Evolutionary conservation across 371 early-diverging fungal genomes (phyloP), one percentile per base, ranked within the genome.

Genomic region (Chytridiales sp.): DNA sequence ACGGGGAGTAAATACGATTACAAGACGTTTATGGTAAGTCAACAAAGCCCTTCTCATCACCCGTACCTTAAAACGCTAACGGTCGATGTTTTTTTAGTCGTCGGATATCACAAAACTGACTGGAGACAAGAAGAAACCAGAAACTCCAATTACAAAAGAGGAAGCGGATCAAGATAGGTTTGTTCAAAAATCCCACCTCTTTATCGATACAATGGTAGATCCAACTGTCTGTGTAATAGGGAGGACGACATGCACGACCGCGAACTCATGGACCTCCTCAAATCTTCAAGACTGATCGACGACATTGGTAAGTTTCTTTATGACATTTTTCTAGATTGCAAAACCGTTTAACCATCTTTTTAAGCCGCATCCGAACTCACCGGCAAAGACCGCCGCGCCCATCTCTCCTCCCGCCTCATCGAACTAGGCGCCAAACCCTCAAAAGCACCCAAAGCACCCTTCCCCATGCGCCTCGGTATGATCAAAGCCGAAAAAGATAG

Each of bases 381-480:
- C 13, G 84, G 81, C 17, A 70, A 69, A 51, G 80, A 81, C 55
- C 65, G 81, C 9, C 71, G 74, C 39, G 69, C 65, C 36, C 66
- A 74, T 54, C 36, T 67, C 39, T 44, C 68, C 41, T 13, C 59
- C 19, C 72, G 75, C 60, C 34, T 80, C 34, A 51, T 59, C 9
- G 78, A 74, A 31, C 70, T 83, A 24, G 81, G 83, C n/a, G 80
- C 64, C 32, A 70, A 75, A 56, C 72, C n/a, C 38, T 17, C 27
- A 19, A 31, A 8, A 48, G 13, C 15, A 32, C 47, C 49, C 3
- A 69, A 66, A 61, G 61, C 54, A 38, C 68, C 72, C 6, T 60
- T 56, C 29, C 61, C 67, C 15, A 59, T 70, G 36, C 47, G 40
- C 6, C 46, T 67, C 40, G 69, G 69, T 5, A 50, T 70, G 44